Evolutionary conservation across 2,329 filamentous ascomycete species (phyloP), one percentile per base, ranked within the genome.

Genomic region (Talaromyces marneffei): DNA sequence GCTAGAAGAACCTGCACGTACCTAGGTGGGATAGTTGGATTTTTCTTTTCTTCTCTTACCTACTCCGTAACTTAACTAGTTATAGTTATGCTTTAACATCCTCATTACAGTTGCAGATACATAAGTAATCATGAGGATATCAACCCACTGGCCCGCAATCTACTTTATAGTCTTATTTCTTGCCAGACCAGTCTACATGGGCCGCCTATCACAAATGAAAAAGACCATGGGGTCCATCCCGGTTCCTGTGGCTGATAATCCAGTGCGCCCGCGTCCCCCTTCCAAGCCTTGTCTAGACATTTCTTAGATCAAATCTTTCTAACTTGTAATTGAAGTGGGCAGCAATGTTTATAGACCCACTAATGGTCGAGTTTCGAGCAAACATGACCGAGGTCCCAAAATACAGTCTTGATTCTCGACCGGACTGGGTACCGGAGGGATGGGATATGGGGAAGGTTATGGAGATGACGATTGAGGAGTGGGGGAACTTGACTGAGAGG

Each of bases 341-440:
- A 33, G 57, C 35, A 4, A 60, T 60, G 48, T 35, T 60, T 14
- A 29, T 55, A 4, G 58, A 60, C n/a, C 58, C 58, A 25, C n/a
- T 55, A 16, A 55, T 25, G 25, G 53, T 60, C 23, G 37, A 60
- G 40, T 60, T 54, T 44, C 37, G 58, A 46, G 50, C 48, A 18
- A 60, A 60, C 37, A 60, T 60, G 58, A 60, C 58, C 18, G 50
- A 60, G 16, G 50, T 42, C n/a, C 58, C 58, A 1, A 37, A 46
- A 44, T 60, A 60, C 50, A 55, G 39, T 14, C 58, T 60, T 48
- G 50, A 60, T 10, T 55, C 48, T 46, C 10, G 18, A 20, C 58
- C 58, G 12, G 20, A 52, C 12, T 60, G 58, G 58, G 4, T 48
- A 12, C 58, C 58, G 9, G 14, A 9, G 9, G 58, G 50, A 1